Percentiles rank a stretch among this genome's conserved stretches.
These are phyloP conservation scores for Penicillium sp. DNA, from an alignment of 2,329 filamentous ascomycete genomes.

Conservation along the genomic window DNA sequence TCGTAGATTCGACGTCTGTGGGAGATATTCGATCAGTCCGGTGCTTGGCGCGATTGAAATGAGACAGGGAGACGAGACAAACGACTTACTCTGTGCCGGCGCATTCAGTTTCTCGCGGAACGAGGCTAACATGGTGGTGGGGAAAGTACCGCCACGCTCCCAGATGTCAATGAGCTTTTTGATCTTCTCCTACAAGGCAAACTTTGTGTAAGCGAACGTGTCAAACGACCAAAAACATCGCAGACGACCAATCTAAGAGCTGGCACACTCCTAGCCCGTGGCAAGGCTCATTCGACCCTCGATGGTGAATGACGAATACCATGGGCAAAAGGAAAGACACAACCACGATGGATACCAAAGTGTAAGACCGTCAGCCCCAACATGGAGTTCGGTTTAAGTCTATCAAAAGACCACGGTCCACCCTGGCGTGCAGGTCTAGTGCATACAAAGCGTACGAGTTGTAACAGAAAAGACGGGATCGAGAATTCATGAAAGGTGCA, in stretches of 20 bases:
- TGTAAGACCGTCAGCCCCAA: slow-evolving; percentile 9
- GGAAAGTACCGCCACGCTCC: slow-evolving; percentile 93
- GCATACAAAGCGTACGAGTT: slow-evolving; percentile 34
- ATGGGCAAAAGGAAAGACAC: too few relatives aligned
- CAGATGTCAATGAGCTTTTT: slow-evolving; percentile 94
- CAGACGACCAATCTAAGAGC: too few relatives aligned
- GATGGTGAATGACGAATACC: too few relatives aligned
- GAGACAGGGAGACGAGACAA: slow-evolving; percentile 9
- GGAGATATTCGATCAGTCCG: background rate
- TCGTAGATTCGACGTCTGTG: slow-evolving; percentile 61
- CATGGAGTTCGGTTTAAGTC: background rate
- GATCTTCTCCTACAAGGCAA: slow-evolving; percentile 80
- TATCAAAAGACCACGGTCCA: background rate
- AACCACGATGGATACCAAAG: too few relatives aligned
- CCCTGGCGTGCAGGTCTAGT: slow-evolving; percentile 35
- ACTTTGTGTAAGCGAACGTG: slow-evolving; percentile 42
- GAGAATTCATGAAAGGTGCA: background rate
- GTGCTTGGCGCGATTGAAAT: background rate
- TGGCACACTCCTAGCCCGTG: too few relatives aligned
- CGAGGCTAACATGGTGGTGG: slow-evolving; percentile 65
- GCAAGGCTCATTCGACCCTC: too few relatives aligned
- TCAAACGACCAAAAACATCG: background rate
- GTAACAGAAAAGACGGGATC: background rate
- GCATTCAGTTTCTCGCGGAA: slow-evolving; percentile 77
- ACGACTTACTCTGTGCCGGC: slow-evolving; percentile 58